phyloP scores from a whole-genome alignment of 768 basidiomycete genomes.

The Boletus eberwhitei region DNA sequence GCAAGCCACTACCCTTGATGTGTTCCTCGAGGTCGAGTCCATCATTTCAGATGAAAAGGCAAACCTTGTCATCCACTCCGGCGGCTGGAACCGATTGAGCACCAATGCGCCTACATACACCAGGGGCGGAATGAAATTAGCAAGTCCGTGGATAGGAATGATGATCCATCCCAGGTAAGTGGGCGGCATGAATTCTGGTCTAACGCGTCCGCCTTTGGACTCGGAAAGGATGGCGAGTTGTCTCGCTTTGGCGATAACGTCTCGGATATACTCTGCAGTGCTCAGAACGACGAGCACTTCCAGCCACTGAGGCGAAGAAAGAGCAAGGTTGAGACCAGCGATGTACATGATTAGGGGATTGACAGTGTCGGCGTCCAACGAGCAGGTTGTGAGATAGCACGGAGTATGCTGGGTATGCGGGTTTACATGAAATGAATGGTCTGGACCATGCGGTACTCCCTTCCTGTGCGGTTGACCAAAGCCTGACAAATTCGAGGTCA shows the following conservation, averaged over 20 bases:
- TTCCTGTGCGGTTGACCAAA: not conserved
- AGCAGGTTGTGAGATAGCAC: not conserved
- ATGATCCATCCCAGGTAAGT: constrained; percentile 21
- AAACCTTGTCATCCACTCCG: constrained; percentile 29
- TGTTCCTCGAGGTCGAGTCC: constrained; percentile 9
- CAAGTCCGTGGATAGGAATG: constrained; percentile 24
- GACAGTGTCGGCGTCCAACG: not conserved
- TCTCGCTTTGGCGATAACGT: not conserved
- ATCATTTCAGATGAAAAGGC: constrained; percentile 10
- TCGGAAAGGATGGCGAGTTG: not conserved
- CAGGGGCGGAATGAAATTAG: constrained; percentile 17
- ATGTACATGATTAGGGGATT: constrained; percentile 9
- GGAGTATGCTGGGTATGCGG: no score
- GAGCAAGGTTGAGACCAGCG: constrained; percentile 11
- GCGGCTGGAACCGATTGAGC: constrained; percentile 26
- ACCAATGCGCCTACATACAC: constrained; percentile 23
- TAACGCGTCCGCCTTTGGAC: constrained; percentile 15
- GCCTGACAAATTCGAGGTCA: no score
- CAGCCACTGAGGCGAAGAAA: constrained; percentile 4
- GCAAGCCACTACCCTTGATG: constrained; percentile 20
- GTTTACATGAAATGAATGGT: not conserved
- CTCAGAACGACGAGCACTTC: constrained; percentile 14
- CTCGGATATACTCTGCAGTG: constrained; percentile 8
- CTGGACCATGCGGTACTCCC: constrained; percentile 8
- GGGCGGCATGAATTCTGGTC: constrained; percentile 11